phyloP scores from a whole-genome alignment of 2,329 filamentous ascomycete genomes.

The Podosphaera xanthii region DNA sequence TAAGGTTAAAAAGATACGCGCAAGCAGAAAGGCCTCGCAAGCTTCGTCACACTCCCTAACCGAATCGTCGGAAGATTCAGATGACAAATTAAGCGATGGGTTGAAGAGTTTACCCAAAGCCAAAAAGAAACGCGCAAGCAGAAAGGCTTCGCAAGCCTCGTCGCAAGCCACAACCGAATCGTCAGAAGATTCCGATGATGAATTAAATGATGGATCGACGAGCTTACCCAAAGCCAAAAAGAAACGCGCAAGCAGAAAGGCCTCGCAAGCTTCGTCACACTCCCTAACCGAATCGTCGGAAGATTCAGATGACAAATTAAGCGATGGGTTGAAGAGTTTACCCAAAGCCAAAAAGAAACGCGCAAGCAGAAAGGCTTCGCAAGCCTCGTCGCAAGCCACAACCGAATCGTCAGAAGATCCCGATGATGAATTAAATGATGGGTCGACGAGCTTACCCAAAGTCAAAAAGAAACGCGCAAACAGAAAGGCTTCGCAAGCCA shows the following conservation, averaged over 20 bases:
- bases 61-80: constrained; percentile 6
- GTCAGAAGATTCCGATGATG: constrained; percentile 6
- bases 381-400: neutral
- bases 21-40: constrained; percentile 3
- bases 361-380: constrained; percentile 5
- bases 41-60: constrained; percentile 6
- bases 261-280: constrained; percentile 5
- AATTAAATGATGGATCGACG: constrained; percentile 1
- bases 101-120: constrained; percentile 18
- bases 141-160: constrained; percentile 3
- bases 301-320: constrained; percentile 5
- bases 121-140: constrained; percentile 7
- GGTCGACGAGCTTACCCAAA: constrained; percentile 17
- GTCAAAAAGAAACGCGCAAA: constrained; percentile 9
- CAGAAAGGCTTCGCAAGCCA: constrained; percentile 2
- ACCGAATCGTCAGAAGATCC: constrained; percentile 7
- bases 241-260: constrained; percentile 5
- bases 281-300: constrained; percentile 4
- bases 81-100: constrained; percentile 4
- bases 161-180: constrained; percentile 6
- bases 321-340: neutral
- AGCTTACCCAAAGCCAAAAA: constrained; percentile 19
- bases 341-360: constrained; percentile 19
- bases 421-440: neutral
- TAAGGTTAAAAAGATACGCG: constrained; percentile 20